A percentile compares a stretch with the other conserved stretches of the same genome.
Evolutionary conservation across 1,284 basidiomycete genomes (phyloP).

Genomic region (Sporisorium sorghi): DNA sequence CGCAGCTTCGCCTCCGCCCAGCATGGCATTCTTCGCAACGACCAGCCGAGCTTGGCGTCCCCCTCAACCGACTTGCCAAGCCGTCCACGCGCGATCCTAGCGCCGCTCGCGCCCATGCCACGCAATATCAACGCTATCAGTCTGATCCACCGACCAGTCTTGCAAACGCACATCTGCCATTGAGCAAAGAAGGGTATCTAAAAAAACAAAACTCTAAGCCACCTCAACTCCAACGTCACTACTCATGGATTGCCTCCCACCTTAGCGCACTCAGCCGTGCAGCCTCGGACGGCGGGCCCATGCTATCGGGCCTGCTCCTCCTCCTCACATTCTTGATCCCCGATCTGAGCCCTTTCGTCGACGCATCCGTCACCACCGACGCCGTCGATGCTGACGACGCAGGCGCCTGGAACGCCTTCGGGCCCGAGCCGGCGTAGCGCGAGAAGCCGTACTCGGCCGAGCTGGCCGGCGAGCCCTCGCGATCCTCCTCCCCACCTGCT

Average conservation of each 20-base stretch:
- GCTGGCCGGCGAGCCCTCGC: not conserved
- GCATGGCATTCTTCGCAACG: not conserved
- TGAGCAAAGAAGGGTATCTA: not conserved
- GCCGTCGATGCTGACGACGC: conserved; percentile 24
- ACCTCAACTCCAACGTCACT: not conserved
- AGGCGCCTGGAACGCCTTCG: conserved; percentile 20
- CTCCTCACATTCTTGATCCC: conserved; percentile 31
- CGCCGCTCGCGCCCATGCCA: not conserved
- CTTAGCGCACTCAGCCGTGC: conserved; percentile 37
- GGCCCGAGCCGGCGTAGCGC: conserved; percentile 30
- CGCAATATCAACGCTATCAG: not conserved
- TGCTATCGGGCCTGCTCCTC: conserved; percentile 42
- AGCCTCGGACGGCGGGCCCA: conserved; percentile 51
- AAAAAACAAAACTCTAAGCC: not conserved
- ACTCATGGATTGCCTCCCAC: conserved; percentile 51
- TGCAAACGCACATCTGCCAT: not conserved
- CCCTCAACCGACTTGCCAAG: not conserved
- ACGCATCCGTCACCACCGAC: conserved; percentile 20
- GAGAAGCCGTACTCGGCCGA: conserved; percentile 26
- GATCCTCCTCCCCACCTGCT: conserved; percentile 2
- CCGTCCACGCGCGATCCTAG: not conserved
- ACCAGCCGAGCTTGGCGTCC: conserved; percentile 1
- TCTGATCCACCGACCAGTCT: no score
- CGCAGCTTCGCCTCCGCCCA: no score
- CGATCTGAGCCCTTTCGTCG: conserved; percentile 30